Conservation (phyloP, 768 basidiomycete species). For the Pisolithus tinctorius region DNA sequence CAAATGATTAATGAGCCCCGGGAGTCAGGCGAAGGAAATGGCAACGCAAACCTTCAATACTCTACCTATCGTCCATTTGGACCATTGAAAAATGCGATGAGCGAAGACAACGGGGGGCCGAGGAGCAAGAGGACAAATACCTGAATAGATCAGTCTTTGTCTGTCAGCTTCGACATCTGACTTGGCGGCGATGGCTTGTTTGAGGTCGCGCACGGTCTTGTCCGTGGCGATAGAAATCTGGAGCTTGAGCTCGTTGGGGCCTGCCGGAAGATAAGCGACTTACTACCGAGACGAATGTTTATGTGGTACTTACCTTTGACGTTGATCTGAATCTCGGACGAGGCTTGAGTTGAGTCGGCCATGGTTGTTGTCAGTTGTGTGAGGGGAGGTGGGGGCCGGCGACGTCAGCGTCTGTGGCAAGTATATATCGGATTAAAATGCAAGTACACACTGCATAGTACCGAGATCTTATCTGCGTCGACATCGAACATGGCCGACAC, state of each 20-base stretch:
- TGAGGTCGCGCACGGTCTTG: constrained; percentile 87
- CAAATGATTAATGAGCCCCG: not conserved
- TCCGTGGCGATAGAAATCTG: constrained; percentile 74
- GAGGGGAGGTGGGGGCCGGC: not conserved
- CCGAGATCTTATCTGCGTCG: constrained; percentile 4
- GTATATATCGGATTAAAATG: no score
- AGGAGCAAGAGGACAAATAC: constrained; percentile 32
- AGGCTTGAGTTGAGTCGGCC: constrained; percentile 31
- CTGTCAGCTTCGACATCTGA: constrained; percentile 81
- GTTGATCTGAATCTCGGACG: constrained; percentile 56
- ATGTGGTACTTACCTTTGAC: constrained; percentile 50
- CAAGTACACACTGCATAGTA: no score
- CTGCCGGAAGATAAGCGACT: constrained; percentile 28
- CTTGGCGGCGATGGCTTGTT: constrained; percentile 80
- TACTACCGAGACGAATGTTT: not conserved
- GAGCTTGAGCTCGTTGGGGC: constrained; percentile 90
- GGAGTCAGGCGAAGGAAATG: not conserved
- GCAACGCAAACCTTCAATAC: constrained; percentile 55
- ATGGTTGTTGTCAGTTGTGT: constrained; percentile 30
- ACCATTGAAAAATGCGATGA: not conserved
- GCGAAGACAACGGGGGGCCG: not conserved
- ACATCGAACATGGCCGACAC: constrained; percentile 24
- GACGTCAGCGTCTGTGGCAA: not conserved
- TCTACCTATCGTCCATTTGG: constrained; percentile 37
- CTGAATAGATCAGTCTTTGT: constrained; percentile 90